phyloP scores from a whole-genome alignment of 1,139 yeast genomes.

The Yamadazyma diddensiae region DNA sequence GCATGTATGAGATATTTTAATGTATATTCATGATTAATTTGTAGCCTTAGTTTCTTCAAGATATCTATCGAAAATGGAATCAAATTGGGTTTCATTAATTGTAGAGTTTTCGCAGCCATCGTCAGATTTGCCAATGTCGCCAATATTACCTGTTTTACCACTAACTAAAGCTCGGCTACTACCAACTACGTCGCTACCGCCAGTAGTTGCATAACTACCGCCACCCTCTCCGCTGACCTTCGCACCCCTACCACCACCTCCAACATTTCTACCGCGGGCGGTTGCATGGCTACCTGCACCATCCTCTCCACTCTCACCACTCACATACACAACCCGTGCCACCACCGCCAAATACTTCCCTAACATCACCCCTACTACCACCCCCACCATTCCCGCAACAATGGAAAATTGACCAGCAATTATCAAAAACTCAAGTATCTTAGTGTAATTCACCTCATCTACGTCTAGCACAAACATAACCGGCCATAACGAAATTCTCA shows the following conservation, averaged over 20 bases:
- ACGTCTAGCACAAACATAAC: constrained; percentile 16
- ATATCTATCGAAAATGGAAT: constrained; percentile 10
- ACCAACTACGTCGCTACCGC: too few relatives aligned
- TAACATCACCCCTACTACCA: constrained; percentile 10
- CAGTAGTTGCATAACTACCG: too few relatives aligned
- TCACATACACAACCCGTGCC: background rate
- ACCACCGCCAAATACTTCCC: constrained; percentile 3
- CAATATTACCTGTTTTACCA: too few relatives aligned
- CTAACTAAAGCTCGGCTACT: too few relatives aligned
- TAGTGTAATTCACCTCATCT: constrained; percentile 8
- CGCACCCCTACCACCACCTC: too few relatives aligned
- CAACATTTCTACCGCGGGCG: background rate
- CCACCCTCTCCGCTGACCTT: too few relatives aligned
- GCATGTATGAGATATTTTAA: too few relatives aligned
- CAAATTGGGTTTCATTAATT: constrained; percentile 1
- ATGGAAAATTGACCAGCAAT: constrained; percentile 19
- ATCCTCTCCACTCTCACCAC: background rate
- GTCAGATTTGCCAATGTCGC: background rate
- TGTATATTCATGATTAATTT: background rate
- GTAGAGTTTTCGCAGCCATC: background rate
- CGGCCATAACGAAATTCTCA: constrained; percentile 22
- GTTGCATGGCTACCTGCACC: background rate
- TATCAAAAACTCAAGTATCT: constrained; percentile 7
- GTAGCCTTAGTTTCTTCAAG: constrained; percentile 9
- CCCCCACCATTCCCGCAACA: constrained; percentile 23